These are phyloP conservation scores for Taphrina pruni DNA, from an alignment of 1,139 yeast genomes.

Conservation along the genomic window DNA sequence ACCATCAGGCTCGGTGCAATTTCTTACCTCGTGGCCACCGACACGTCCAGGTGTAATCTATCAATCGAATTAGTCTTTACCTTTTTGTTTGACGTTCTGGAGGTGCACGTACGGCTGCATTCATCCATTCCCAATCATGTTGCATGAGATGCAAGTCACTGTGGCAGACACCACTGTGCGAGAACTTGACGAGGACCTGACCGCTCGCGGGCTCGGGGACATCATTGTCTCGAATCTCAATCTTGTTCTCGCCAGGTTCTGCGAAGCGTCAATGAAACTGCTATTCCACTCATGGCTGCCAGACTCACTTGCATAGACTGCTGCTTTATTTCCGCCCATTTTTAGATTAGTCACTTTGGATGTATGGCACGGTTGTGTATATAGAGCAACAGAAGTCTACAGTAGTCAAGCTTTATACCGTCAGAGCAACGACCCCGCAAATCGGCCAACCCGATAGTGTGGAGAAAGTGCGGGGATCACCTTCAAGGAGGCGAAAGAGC, in stretches of 20 bases:
- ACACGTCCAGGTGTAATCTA: constrained; percentile 32
- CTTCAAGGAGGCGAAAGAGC: not conserved
- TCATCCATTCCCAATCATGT: constrained; percentile 66
- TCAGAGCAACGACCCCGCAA: not conserved
- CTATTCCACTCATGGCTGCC: not conserved
- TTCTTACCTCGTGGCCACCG: constrained; percentile 39
- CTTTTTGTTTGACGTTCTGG: too few relatives aligned
- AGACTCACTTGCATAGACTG: constrained; percentile 30
- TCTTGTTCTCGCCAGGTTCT: constrained; percentile 31
- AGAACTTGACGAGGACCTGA: constrained; percentile 66
- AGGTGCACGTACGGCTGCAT: constrained; percentile 46
- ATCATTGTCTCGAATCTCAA: constrained; percentile 57
- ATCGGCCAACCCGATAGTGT: constrained; percentile 12
- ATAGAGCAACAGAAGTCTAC: too few relatives aligned
- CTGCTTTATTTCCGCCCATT: constrained; percentile 36
- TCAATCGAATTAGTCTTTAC: not conserved
- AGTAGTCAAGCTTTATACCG: not conserved
- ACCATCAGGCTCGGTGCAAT: not conserved
- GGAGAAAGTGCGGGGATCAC: constrained; percentile 22
- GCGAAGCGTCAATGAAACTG: not conserved
- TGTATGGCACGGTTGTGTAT: too few relatives aligned
- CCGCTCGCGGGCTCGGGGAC: constrained; percentile 67
- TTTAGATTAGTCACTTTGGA: too few relatives aligned
- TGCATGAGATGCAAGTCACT: constrained; percentile 75
- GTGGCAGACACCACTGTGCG: constrained; percentile 72